Base-by-base conservation (phyloP, 495 filamentous ascomycete species). In the Clohesyomyces aquaticus region DNA sequence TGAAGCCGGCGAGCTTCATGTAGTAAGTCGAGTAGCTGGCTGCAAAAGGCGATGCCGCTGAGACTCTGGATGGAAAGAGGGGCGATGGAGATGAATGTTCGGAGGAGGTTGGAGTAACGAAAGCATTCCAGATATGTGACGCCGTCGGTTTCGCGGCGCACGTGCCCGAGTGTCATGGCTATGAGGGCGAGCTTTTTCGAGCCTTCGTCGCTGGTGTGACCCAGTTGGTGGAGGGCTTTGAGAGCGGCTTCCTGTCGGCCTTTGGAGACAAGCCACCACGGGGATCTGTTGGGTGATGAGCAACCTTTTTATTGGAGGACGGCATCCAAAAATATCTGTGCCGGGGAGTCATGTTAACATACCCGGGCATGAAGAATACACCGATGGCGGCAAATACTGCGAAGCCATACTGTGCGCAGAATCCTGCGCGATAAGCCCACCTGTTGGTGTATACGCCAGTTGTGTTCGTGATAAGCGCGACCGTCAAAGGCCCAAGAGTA, bases 61-160 rank as follows among this genome's bases (percentile, higher is more conserved):
- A 76, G 46, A 0, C 66, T 55, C 60, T 77, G 75, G 27, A 77
- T 74, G n/a, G 48, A 63, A 1, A 76, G 48, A 23, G 74, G 74
- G 14, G 64, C 52, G 28, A 75, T 72, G 12, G 71, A 72, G 46
- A 76, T 73, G 21, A 76, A 68, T 2, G 74, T 77, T 4, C 75
- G 69, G 0, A 73, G 73, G 0, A 76, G 42, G 47, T 77, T 76
- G 8, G 73, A 71, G 12, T 61, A 61, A 0, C 69, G 66, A 69
- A 77, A 76, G 47, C 72, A 74, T 53, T 77, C 75, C 0, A 74
- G n/a, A 43, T 71, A 77, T 1, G 70, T 77, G 0, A 63, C 74
- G 18, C 71, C 71, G 38, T 74, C 74, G 0, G 75, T 75, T 27
- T 75, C 71, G 3, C 45, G 52, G n/a, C 63, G 55, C 11, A 72